Evolutionary conservation across 768 basidiomycete genomes (phyloP).

Genomic region (Agaricus blazei): DNA sequence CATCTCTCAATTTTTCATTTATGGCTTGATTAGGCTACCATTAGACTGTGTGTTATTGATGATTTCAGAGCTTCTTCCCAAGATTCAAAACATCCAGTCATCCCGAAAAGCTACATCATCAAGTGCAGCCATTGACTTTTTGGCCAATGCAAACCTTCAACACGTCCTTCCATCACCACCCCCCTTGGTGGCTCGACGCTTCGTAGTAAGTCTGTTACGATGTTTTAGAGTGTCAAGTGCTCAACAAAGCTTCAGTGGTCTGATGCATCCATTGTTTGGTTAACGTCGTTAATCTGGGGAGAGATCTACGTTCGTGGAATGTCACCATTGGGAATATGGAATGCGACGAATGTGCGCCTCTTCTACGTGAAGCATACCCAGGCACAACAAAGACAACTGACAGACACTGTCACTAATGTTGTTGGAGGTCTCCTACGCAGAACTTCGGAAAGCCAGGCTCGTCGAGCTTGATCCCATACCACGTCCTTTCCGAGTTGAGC

Average conservation of each 20-base stretch:
- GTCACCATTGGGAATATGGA: constrained; percentile 87
- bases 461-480: not conserved
- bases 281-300: constrained; percentile 93
- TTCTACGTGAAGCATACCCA: constrained; percentile 91
- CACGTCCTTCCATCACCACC: constrained; percentile 73
- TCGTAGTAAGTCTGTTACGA: constrained; percentile 49
- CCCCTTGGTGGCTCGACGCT: constrained; percentile 62
- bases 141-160: constrained; percentile 62
- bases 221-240: not conserved
- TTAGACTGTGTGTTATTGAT: constrained; percentile 83
- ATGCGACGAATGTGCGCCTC: constrained; percentile 79
- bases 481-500: no score
- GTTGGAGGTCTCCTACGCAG: constrained; percentile 72
- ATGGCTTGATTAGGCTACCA: constrained; percentile 54
- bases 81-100: constrained; percentile 75
- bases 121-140: constrained; percentile 67
- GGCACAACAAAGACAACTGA: constrained; percentile 61
- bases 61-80: constrained; percentile 85
- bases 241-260: constrained; percentile 64
- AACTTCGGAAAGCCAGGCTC: constrained; percentile 28
- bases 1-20: constrained; percentile 10
- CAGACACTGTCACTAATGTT: constrained; percentile 75
- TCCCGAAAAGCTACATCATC: constrained; percentile 60
- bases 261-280: constrained; percentile 86
- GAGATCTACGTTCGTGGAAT: constrained; percentile 90